Evolutionary conservation across 768 basidiomycete genomes (phyloP).

Genomic region (Gymnopilus junonius): DNA sequence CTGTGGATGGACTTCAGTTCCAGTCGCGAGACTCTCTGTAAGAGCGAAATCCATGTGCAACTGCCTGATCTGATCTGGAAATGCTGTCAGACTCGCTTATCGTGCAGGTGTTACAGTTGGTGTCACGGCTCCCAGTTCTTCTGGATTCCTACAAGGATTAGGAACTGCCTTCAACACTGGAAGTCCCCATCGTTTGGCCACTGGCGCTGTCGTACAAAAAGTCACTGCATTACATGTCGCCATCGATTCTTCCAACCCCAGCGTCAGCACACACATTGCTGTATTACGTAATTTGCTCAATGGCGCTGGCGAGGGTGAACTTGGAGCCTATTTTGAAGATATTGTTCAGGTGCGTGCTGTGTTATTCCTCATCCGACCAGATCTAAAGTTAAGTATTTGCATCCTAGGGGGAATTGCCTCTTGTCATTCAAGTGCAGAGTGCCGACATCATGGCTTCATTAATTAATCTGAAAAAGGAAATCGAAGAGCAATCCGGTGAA

Average conservation of each 20-base stretch:
- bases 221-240: constrained; percentile 64
- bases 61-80: neutral
- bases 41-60: constrained; percentile 9
- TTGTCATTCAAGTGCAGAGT: constrained; percentile 65
- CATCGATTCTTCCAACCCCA: constrained; percentile 47
- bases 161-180: constrained; percentile 63
- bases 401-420: constrained; percentile 54
- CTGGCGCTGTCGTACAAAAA: constrained; percentile 63
- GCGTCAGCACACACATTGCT: constrained; percentile 72
- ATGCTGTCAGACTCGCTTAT: constrained; percentile 57
- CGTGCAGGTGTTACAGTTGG: constrained; percentile 66
- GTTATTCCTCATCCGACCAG: neutral
- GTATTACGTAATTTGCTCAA: constrained; percentile 57
- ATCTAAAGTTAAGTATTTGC: neutral
- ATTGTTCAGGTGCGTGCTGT: constrained; percentile 46
- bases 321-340: constrained; percentile 45
- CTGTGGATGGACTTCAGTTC: constrained; percentile 77
- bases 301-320: constrained; percentile 40
- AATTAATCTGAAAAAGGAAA: constrained; percentile 64
- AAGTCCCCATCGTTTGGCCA: constrained; percentile 55
- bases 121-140: constrained; percentile 56
- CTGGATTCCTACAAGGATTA: constrained; percentile 58
- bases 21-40: constrained; percentile 58
- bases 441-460: constrained; percentile 74
- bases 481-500: constrained; percentile 47